Percentiles rank a stretch among this genome's conserved stretches.
Evolutionary conservation across 768 basidiomycete species (phyloP).

Genomic region (Xerocomellus intermedius): DNA sequence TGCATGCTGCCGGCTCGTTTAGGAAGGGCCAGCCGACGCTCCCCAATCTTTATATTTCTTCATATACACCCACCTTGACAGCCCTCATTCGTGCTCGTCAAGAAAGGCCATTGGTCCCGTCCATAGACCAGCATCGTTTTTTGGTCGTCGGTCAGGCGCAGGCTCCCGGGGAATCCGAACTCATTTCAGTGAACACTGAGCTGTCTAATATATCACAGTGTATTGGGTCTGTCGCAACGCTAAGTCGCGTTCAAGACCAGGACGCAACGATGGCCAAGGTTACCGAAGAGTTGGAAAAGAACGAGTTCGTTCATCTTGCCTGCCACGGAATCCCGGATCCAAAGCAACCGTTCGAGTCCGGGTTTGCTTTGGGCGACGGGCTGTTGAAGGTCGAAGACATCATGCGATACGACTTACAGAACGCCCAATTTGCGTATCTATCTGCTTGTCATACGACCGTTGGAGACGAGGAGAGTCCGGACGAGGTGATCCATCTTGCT

Average conservation of each 20-base stretch:
- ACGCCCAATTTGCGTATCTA: too few relatives aligned
- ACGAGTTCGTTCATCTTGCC: neutral
- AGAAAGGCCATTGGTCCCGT: neutral
- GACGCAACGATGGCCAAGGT: too few relatives aligned
- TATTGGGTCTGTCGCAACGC: neutral
- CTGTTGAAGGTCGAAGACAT: too few relatives aligned
- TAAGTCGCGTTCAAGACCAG: too few relatives aligned
- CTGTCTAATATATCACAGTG: neutral
- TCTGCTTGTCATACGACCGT: too few relatives aligned
- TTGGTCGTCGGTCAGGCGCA: neutral
- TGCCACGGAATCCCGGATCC: too few relatives aligned
- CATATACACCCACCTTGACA: neutral
- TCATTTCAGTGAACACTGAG: neutral
- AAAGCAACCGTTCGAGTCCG: too few relatives aligned
- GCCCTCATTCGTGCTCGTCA: neutral
- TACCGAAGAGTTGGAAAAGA: neutral
- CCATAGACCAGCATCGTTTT: neutral
- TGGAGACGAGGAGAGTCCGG: too few relatives aligned
- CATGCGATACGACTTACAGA: too few relatives aligned
- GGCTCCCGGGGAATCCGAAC: neutral
- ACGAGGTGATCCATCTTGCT: too few relatives aligned
- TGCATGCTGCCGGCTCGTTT: too few relatives aligned
- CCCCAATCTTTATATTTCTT: neutral
- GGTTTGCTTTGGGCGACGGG: too few relatives aligned
- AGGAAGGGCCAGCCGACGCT: neutral